These are phyloP conservation scores for Candida michaelii DNA, from an alignment of 805 yeast species.

Conservation along the genomic window DNA sequence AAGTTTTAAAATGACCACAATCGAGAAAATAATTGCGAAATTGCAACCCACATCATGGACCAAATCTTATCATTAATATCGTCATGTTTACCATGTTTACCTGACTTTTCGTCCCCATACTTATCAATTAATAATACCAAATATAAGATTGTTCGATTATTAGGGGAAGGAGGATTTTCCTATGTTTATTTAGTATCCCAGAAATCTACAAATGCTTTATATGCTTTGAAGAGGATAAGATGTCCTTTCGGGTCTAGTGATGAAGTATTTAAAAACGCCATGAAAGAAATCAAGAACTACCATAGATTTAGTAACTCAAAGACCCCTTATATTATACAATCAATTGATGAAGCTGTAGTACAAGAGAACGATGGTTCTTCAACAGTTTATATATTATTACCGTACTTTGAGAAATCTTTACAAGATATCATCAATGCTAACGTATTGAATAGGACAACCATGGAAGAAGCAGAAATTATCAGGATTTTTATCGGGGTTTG, in stretches of 20 bases:
- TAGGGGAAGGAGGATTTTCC: conserved; percentile 90
- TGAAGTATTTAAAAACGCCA: conserved; percentile 57
- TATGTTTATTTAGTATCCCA: conserved; percentile 75
- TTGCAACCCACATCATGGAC: conserved; percentile 3
- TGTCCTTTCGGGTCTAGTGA: conserved; percentile 85
- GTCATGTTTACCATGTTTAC: conserved; percentile 47
- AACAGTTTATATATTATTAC: conserved; percentile 75
- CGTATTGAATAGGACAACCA: conserved; percentile 51
- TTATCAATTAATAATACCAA: conserved; percentile 60
- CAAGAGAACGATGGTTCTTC: conserved; percentile 79
- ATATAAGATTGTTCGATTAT: conserved; percentile 63
- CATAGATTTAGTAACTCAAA: conserved; percentile 57
- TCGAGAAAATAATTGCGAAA: conserved; percentile 4
- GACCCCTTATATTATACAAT: conserved; percentile 63
- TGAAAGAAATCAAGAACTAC: conserved; percentile 76
- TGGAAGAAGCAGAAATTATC: conserved; percentile 65
- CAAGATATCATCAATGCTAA: conserved; percentile 76
- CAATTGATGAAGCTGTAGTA: conserved; percentile 68
- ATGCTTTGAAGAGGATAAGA: conserved; percentile 81
- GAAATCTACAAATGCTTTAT: conserved; percentile 44
- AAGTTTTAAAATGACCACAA: neutral
- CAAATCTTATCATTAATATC: conserved; percentile 18
- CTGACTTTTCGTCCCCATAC: conserved; percentile 48
- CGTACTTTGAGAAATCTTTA: conserved; percentile 68
- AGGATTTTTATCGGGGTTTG: conserved; percentile 66